A percentile compares a stretch with the other conserved stretches of the same genome.
These are phyloP conservation scores for Fusarium xylarioides DNA, from an alignment of 2,329 filamentous ascomycete species.

Conservation along the genomic window DNA sequence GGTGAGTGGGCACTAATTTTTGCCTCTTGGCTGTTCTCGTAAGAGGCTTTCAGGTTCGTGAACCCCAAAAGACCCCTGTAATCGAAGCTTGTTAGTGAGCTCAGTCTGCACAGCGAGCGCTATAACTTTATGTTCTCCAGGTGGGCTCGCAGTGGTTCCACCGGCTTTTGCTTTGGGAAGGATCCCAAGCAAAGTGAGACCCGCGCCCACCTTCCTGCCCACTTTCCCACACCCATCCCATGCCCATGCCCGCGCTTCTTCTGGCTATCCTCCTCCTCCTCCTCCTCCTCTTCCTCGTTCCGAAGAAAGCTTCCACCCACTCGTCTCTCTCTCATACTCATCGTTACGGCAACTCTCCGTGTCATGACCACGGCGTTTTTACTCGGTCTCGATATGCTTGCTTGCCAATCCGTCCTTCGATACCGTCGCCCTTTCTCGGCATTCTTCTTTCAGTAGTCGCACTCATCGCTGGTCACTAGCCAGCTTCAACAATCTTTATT, in stretches of 20 bases:
- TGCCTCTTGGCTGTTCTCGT: not conserved
- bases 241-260: conserved; percentile 14
- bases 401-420: conserved; percentile 40
- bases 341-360: conserved; percentile 28
- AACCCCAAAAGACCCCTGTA: conserved; percentile 19
- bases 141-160: conserved; percentile 16
- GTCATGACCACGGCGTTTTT: conserved; percentile 35
- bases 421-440: conserved; percentile 33
- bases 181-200: conserved; percentile 19
- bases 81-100: conserved; percentile 4
- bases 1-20: conserved; percentile 1
- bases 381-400: conserved; percentile 40
- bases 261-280: conserved; percentile 14
- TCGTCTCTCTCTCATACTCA: conserved; percentile 37
- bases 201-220: conserved; percentile 35
- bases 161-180: conserved; percentile 10
- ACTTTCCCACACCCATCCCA: conserved; percentile 28
- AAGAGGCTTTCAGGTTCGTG: not conserved
- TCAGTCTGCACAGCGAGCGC: not conserved
- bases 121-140: conserved; percentile 12
- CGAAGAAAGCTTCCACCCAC: conserved; percentile 43
- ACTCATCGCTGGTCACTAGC: conserved; percentile 26
- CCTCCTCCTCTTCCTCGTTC: conserved; percentile 20
- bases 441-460: conserved; percentile 38
- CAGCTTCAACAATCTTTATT: conserved; percentile 28